Evolutionary conservation across 2,329 filamentous ascomycete genomes (phyloP).

Genomic region (Trichoderma koningii): DNA sequence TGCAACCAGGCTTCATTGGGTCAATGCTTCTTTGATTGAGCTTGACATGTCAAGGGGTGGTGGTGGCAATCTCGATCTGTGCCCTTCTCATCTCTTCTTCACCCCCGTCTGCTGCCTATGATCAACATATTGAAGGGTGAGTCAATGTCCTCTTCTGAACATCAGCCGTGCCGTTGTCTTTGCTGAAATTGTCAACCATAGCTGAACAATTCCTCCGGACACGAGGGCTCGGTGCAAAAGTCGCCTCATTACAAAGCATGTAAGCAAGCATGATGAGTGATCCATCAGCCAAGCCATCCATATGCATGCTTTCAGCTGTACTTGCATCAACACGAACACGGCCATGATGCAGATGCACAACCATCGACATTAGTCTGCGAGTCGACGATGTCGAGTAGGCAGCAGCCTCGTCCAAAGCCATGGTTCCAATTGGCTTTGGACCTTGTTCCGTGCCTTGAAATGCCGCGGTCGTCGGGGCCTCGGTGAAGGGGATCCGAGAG

Average conservation of each 20-base stretch:
- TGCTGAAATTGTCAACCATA: not conserved
- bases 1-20: not conserved
- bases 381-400: slow-evolving; percentile 4
- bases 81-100: not conserved
- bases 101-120: not conserved
- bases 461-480: not conserved
- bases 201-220: slow-evolving; percentile 10
- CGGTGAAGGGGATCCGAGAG: not conserved
- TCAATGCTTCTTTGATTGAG: not conserved
- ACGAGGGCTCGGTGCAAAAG: not conserved
- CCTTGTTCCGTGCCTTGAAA: not conserved
- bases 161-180: slow-evolving; percentile 4
- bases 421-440: not conserved
- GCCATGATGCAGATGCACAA: not conserved
- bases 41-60: not conserved
- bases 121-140: not conserved
- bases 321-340: not conserved
- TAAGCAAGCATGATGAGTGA: slow-evolving; percentile 12
- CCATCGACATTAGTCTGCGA: not conserved
- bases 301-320: slow-evolving; percentile 4
- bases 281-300: slow-evolving; percentile 5
- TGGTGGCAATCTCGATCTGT: not conserved
- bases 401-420: slow-evolving; percentile 12
- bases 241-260: slow-evolving; percentile 9
- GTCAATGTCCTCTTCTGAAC: not conserved